A percentile compares a stretch with the other conserved stretches of the same genome.
phyloP scores from a whole-genome alignment of 2,329 filamentous ascomycete genomes.

The Aureobasidium sp. region DNA sequence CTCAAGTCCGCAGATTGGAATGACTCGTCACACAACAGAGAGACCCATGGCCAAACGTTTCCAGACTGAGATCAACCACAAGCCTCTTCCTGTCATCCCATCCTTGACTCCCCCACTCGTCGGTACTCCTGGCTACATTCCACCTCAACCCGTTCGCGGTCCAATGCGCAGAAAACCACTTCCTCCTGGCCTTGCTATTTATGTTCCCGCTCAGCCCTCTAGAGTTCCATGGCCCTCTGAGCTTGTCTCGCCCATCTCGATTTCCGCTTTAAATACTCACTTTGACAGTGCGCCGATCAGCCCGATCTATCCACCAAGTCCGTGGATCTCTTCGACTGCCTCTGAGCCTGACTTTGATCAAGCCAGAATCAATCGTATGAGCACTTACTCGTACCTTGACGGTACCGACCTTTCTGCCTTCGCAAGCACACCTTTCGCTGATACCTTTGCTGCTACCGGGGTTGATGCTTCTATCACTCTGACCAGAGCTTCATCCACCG shows the following conservation, averaged over 20 bases:
- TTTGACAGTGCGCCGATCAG: neutral
- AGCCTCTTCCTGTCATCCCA: neutral
- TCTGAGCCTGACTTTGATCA: slow-evolving; percentile 8
- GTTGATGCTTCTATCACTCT: neutral
- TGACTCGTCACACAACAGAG: no score
- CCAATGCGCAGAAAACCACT: neutral
- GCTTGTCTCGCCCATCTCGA: neutral
- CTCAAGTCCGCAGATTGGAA: neutral
- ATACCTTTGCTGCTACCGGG: neutral
- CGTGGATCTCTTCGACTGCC: neutral
- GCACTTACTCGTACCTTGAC: slow-evolving; percentile 4
- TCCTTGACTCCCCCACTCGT: neutral
- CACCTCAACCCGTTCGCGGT: neutral
- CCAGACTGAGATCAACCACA: neutral
- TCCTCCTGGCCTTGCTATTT: neutral
- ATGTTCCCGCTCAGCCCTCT: neutral
- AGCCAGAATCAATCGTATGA: slow-evolving; percentile 4
- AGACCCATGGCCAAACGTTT: slow-evolving; percentile 1
- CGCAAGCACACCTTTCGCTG: neutral
- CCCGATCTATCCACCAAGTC: neutral
- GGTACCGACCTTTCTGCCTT: neutral
- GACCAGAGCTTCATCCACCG: neutral
- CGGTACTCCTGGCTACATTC: neutral
- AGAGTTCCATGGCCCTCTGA: neutral
- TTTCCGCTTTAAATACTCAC: neutral